phyloP scores from a whole-genome alignment of 352 stramenopile genomes.

The Phytophthora palmivora region DNA sequence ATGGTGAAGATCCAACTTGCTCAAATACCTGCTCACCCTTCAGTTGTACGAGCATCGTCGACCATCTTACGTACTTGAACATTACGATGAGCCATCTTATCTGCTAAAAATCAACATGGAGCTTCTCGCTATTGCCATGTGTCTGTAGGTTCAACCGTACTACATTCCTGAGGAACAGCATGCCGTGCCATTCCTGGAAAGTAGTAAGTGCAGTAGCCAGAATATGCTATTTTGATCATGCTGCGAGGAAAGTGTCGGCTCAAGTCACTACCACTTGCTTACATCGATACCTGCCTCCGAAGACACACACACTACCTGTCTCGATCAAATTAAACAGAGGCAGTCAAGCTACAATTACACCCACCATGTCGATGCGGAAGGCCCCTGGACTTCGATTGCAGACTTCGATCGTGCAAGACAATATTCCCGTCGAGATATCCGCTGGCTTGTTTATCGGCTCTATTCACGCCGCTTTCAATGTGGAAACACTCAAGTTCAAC shows the following conservation, averaged over 20 bases:
- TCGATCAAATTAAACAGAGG: conserved; percentile 1
- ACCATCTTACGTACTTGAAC: conserved; percentile 90
- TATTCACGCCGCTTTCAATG: conserved; percentile 89
- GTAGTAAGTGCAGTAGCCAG: conserved; percentile 7
- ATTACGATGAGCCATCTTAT: conserved; percentile 90
- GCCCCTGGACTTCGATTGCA: conserved; percentile 63
- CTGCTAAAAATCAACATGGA: conserved; percentile 55
- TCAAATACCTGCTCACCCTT: conserved; percentile 79
- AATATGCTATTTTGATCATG: conserved; percentile 35
- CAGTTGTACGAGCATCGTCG: conserved; percentile 81
- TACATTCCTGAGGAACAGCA: conserved; percentile 20
- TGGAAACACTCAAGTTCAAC: conserved; percentile 76
- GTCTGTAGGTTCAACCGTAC: conserved; percentile 13
- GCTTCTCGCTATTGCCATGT: conserved; percentile 15
- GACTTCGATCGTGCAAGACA: conserved; percentile 84
- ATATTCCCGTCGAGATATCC: conserved; percentile 76
- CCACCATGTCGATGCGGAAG: conserved; percentile 55
- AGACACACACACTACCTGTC: conserved; percentile 5
- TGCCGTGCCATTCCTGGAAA: conserved; percentile 23
- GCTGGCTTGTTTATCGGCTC: conserved; percentile 84
- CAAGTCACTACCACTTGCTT: background rate
- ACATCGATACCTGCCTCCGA: conserved; percentile 23
- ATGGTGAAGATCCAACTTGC: conserved; percentile 75
- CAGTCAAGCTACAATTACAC: background rate
- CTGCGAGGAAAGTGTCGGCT: conserved; percentile 7